Base-by-base conservation (phyloP, 495 filamentous ascomycete genomes). In the Alectoria sarmentosa region DNA sequence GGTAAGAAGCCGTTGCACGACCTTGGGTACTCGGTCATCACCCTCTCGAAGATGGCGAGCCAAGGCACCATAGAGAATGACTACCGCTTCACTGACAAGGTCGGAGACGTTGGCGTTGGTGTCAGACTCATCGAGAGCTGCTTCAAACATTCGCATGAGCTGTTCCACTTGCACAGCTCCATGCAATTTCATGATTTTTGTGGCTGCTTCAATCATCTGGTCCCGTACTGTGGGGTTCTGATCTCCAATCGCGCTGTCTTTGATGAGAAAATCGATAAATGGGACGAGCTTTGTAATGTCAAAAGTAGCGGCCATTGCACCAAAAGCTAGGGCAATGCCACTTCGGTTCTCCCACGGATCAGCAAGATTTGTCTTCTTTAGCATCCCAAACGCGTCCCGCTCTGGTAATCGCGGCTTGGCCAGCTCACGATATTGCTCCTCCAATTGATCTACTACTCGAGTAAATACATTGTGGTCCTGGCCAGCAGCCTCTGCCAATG, bases 191-290 rank as follows among this genome's bases (percentile, higher is more conserved):
- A 98, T 90, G 66, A 96, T 84, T 3, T 83, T 78, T 41, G 88
- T 92, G 30, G 92, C 92, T 58, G 92, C 90, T 28, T 96, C 91
- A n/a, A 96, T 84, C 91, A 98, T 97, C 72, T 94, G 86, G 62
- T 86, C 79, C 41, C 94, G 82, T 2, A 98, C 94, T 13, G 79
- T 78, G 37, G 82, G 77, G 73, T 88, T 91, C 65, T 82, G 81
- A 74, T 98, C 94, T 8, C 89, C 85, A 23, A 98, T 76, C 8
- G 93, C 91, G 1, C 92, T 91, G 61, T 85, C 77, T 58, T 91
- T 86, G 69, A 98, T 92, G 46, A 98, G 73, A 72, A 96, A 96
- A 34, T 83, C 79, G 67, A 96, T 80, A 74, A 97, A 92, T 3
- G 80, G 77, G 26, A 93, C 87, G 26, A 96, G 80, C 58, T 89